Conservation (phyloP, 2,329 filamentous ascomycete species). For the Nakataea oryzae region DNA sequence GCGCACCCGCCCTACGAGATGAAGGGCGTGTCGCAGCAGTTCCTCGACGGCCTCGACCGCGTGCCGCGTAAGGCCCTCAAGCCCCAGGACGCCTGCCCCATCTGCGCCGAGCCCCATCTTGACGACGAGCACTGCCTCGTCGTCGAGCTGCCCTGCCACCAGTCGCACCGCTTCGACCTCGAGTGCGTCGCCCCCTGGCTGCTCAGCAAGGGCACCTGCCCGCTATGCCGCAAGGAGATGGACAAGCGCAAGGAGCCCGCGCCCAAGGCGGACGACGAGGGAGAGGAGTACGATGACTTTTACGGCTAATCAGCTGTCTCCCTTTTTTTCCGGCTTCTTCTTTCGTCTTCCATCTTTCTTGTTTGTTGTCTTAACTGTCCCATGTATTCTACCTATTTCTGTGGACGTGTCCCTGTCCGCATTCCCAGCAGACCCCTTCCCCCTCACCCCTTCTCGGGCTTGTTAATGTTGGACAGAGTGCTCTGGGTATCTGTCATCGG, state of each 20-base stretch:
- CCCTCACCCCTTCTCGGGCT: neutral
- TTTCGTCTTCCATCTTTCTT: neutral
- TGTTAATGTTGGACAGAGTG: neutral
- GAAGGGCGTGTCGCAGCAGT: constrained; percentile 46
- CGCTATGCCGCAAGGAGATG: constrained; percentile 51
- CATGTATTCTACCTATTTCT: neutral
- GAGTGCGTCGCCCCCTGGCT: constrained; percentile 60
- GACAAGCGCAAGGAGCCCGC: constrained; percentile 39
- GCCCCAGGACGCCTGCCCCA: constrained; percentile 45
- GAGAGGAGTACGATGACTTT: constrained; percentile 44
- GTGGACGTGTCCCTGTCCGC: neutral
- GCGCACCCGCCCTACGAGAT: constrained; percentile 39
- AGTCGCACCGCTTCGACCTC: constrained; percentile 50
- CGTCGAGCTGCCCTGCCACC: constrained; percentile 53
- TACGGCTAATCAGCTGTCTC: constrained; percentile 19
- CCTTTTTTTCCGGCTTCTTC: neutral
- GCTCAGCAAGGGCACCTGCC: constrained; percentile 52
- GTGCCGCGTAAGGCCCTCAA: constrained; percentile 40
- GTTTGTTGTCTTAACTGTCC: neutral
- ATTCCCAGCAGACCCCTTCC: no score
- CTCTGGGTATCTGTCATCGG: no score
- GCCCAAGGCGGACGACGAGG: constrained; percentile 31
- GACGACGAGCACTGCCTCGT: constrained; percentile 54
- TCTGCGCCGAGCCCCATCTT: constrained; percentile 51
- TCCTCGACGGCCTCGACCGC: constrained; percentile 48